Evolutionary conservation across 2,329 filamentous ascomycete genomes (phyloP).

Genomic region (Annulohypoxylon truncatum): DNA sequence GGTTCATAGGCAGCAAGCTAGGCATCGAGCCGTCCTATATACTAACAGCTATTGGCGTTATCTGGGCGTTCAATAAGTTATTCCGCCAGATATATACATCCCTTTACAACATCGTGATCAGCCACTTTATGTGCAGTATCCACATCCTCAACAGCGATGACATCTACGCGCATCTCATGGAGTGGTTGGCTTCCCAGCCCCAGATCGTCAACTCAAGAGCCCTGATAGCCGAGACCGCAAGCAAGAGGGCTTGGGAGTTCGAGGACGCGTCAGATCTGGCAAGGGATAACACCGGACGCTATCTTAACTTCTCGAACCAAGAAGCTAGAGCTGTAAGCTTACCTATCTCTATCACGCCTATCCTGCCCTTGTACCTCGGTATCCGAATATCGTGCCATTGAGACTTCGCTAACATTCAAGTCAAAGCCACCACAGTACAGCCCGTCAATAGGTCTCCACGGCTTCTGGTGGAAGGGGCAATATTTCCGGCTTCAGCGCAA

Average conservation of each 20-base stretch:
- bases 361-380: not conserved
- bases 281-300: conserved; percentile 52
- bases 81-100: conserved; percentile 52
- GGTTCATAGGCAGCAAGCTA: conserved; percentile 57
- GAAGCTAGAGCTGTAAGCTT: conserved; percentile 61
- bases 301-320: conserved; percentile 70
- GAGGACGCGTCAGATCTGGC: conserved; percentile 50
- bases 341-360: conserved; percentile 3
- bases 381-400: not conserved
- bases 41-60: conserved; percentile 58
- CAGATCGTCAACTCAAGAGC: conserved; percentile 63
- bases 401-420: conserved; percentile 8
- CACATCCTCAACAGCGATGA: conserved; percentile 66
- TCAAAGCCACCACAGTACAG: conserved; percentile 62
- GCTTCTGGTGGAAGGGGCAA: conserved; percentile 65
- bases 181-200: conserved; percentile 66
- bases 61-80: conserved; percentile 60
- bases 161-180: conserved; percentile 69
- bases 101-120: conserved; percentile 54
- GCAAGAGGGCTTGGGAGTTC: conserved; percentile 65
- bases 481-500: conserved; percentile 63
- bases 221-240: conserved; percentile 66
- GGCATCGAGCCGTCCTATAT: conserved; percentile 63
- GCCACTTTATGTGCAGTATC: conserved; percentile 63
- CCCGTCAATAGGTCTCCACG: conserved; percentile 64